These are phyloP conservation scores for Crepidotus variabilis DNA, from an alignment of 768 basidiomycete genomes.

Conservation along the genomic window DNA sequence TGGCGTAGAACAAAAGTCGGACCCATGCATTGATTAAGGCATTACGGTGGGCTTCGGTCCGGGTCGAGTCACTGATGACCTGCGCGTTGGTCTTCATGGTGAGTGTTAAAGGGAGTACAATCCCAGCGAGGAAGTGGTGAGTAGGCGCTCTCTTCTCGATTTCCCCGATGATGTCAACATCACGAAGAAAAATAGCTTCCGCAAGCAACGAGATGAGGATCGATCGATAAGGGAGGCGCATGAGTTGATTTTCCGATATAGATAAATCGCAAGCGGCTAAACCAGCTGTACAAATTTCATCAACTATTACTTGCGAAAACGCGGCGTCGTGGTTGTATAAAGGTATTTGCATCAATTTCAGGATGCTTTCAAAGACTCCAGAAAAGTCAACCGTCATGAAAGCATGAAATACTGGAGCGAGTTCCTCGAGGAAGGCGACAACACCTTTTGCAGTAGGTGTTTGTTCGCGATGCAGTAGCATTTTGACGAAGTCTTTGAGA, in stretches of 20 bases:
- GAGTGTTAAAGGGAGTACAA: conserved; percentile 61
- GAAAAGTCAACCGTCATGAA: conserved; percentile 56
- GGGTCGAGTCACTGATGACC: conserved; percentile 34
- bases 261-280: conserved; percentile 45
- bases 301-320: conserved; percentile 46
- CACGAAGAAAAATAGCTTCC: conserved; percentile 44
- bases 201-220: conserved; percentile 37
- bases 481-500: conserved; percentile 47
- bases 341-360: conserved; percentile 39
- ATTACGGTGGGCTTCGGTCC: conserved; percentile 41
- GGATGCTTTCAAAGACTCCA: conserved; percentile 49
- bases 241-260: conserved; percentile 35
- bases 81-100: conserved; percentile 48
- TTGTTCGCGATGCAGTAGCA: conserved; percentile 44
- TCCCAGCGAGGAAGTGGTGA: conserved; percentile 56
- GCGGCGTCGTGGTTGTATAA: conserved; percentile 46
- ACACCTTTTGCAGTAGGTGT: conserved; percentile 44
- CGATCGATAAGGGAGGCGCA: conserved; percentile 35
- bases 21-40: conserved; percentile 52
- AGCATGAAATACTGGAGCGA: conserved; percentile 52
- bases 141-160: conserved; percentile 54
- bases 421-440: conserved; percentile 46
- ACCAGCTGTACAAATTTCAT: conserved; percentile 41
- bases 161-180: conserved; percentile 49
- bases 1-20: conserved; percentile 55